Evolutionary conservation across 305 asterid species (phyloP).

Genomic region (Withania somnifera): DNA sequence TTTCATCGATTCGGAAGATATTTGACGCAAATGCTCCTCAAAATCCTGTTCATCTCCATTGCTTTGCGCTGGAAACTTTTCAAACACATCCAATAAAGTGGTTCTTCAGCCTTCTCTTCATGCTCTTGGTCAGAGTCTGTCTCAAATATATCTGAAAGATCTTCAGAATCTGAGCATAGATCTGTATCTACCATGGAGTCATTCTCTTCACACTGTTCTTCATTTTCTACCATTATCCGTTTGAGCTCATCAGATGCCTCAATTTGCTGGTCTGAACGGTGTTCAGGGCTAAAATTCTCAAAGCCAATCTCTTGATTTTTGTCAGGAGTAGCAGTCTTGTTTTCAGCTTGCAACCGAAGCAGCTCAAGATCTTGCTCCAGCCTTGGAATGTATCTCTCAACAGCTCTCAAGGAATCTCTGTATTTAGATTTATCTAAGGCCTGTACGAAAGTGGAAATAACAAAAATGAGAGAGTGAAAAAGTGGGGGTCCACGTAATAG

Average conservation of each 20-base stretch:
- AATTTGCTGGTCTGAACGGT: slow-evolving; percentile 14
- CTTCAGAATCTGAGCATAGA: slow-evolving; percentile 55
- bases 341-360: slow-evolving; percentile 62
- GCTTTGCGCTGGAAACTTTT: slow-evolving; percentile 41
- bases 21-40: slow-evolving; percentile 50
- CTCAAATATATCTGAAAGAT: slow-evolving; percentile 74
- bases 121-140: slow-evolving; percentile 48
- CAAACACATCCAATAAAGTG: slow-evolving; percentile 67
- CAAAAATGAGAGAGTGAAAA: background rate
- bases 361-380: slow-evolving; percentile 83
- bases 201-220: slow-evolving; percentile 19
- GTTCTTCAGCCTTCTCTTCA: slow-evolving; percentile 31
- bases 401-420: slow-evolving; percentile 77
- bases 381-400: slow-evolving; percentile 61
- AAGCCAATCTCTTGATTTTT: slow-evolving; percentile 20
- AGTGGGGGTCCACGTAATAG: background rate
- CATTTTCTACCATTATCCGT: slow-evolving; percentile 42
- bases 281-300: slow-evolving; percentile 17
- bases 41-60: slow-evolving; percentile 48
- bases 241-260: slow-evolving; percentile 51
- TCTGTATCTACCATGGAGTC: slow-evolving; percentile 29
- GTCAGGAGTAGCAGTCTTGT: slow-evolving; percentile 7
- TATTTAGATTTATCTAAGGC: slow-evolving; percentile 93
- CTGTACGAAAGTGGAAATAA: slow-evolving; percentile 23
- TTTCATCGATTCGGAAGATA: slow-evolving; percentile 53